These are phyloP conservation scores for Casaregolazyma lundiana DNA, from an alignment of 1,139 yeast species.

Conservation along the genomic window DNA sequence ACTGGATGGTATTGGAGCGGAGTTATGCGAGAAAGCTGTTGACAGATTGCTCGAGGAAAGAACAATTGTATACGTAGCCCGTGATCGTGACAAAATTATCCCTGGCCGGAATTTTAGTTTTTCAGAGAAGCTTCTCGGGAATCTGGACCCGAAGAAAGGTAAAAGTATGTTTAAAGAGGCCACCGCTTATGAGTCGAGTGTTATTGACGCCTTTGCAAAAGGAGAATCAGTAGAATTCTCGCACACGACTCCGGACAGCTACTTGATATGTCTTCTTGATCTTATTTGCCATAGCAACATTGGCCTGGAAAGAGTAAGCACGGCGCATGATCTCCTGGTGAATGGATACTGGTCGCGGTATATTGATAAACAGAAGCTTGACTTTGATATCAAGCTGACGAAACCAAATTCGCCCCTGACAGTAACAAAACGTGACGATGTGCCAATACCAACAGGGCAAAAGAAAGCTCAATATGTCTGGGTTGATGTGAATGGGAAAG, in stretches of 20 bases:
- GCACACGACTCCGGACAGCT: slow-evolving; percentile 53
- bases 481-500: slow-evolving; percentile 61
- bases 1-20: slow-evolving; percentile 43
- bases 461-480: slow-evolving; percentile 65
- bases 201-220: slow-evolving; percentile 39
- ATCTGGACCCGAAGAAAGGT: slow-evolving; percentile 42
- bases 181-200: slow-evolving; percentile 39
- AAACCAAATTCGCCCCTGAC: slow-evolving; percentile 3
- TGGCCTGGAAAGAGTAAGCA: slow-evolving; percentile 50
- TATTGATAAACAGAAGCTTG: slow-evolving; percentile 55
- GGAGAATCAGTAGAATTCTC: slow-evolving; percentile 55
- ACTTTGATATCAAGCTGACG: slow-evolving; percentile 49
- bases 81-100: slow-evolving; percentile 41
- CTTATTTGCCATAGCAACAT: slow-evolving; percentile 39
- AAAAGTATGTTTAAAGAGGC: slow-evolving; percentile 45
- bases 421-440: slow-evolving; percentile 16
- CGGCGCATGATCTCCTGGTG: slow-evolving; percentile 40
- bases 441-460: slow-evolving; percentile 47
- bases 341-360: slow-evolving; percentile 59
- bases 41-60: slow-evolving; percentile 49
- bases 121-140: slow-evolving; percentile 50
- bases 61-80: slow-evolving; percentile 47
- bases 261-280: slow-evolving; percentile 52
- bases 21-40: slow-evolving; percentile 46
- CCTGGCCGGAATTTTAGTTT: slow-evolving; percentile 48